Base-by-base conservation (phyloP, 352 stramenopile species). In the Globisporangium middletonii region DNA sequence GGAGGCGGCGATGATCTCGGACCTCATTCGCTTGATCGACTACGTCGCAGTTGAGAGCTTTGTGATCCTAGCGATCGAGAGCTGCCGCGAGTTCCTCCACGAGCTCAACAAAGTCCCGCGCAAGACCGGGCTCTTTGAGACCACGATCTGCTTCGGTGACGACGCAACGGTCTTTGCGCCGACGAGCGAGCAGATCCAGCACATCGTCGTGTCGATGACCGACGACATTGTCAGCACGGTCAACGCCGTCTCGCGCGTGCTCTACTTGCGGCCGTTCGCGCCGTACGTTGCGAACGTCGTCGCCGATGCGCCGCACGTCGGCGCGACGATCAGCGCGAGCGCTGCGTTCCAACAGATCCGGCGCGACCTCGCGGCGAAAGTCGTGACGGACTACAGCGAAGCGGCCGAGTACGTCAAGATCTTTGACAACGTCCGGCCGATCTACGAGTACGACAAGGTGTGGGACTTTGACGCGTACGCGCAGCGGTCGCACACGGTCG, bases 101-200 rank as follows among this genome's bases (percentile, higher is more conserved):
- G 88, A 97, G 59, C 69, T 98, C 38, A 85, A 92, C 53, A 95
- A 96, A 57, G 68, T 88, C 1, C 76, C 83, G 2, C 72, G 84
- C 15, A 94, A 97, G 59, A 94, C 86, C 0, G 93, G 94, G n/a
- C 65, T 97, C 11, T 98, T 98, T 43, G 90, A 98, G 63, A 98
- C 94, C 11, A 96, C 86, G 3, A 90, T 98, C 41, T 84, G 83
- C 44, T 98, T 98, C 54, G 83, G 77, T 37, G 77, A 92, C 16
- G 68, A 83, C 23, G 67, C 57, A 12, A 97, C 87, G 8, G 69
- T 83, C 16, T 98, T 98, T 60, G 63, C 67, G 2, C 93, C 93
- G 1, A 95, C 89, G 26, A 84, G 79, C 58, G 73, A 95, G 52
- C 86, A 97, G 49, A 97, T 97, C 57, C 75, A 94, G 55, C 77